Percentiles rank a stretch among this genome's conserved stretches.
Conservation (phyloP, 148 eudicot genomes). For the Spergularia marina region DNA sequence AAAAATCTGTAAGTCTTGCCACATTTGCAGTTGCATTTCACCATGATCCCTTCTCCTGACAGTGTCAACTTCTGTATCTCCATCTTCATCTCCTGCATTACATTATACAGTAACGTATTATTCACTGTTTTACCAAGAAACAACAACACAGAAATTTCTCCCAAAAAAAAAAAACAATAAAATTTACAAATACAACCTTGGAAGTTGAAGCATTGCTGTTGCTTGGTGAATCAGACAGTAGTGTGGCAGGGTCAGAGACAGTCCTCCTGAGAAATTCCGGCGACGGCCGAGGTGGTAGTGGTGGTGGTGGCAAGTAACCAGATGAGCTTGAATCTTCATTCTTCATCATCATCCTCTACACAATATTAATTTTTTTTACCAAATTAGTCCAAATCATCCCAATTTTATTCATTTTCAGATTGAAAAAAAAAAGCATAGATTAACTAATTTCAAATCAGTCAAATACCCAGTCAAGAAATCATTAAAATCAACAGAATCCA, state of each 20-base stretch:
- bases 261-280: conserved; percentile 8
- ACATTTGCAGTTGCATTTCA: conserved; percentile 3
- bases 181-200: background rate
- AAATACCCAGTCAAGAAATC: background rate
- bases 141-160: too few relatives aligned
- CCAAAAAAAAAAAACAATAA: background rate
- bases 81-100: background rate
- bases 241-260: background rate
- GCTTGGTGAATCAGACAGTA: background rate
- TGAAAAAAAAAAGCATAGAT: background rate
- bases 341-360: background rate
- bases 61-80: background rate
- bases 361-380: too few relatives aligned
- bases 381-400: background rate
- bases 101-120: too few relatives aligned
- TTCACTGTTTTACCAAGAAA: too few relatives aligned
- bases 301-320: background rate
- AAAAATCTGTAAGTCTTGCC: background rate
- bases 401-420: background rate
- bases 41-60: conserved; percentile 2
- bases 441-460: background rate
- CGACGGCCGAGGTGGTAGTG: conserved; percentile 18
- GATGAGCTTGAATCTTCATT: background rate
- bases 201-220: too few relatives aligned
- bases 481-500: background rate